phyloP scores from a whole-genome alignment of 1,139 yeast species.

The Kodamaea derodonti region DNA sequence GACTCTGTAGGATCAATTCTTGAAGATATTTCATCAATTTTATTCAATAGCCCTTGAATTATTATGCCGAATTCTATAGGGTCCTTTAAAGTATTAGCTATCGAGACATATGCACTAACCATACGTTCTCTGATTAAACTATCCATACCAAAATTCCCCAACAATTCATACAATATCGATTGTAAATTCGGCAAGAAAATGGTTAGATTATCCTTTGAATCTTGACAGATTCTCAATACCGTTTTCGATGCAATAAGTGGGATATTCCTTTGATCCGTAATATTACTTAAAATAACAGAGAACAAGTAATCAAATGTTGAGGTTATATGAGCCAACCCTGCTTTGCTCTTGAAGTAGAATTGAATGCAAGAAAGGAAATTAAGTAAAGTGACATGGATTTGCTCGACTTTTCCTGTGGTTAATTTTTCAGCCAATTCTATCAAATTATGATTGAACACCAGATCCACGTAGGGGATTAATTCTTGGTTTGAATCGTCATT shows the following conservation, averaged over 20 bases:
- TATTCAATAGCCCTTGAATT: constrained; percentile 18
- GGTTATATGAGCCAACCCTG: constrained; percentile 39
- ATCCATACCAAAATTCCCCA: constrained; percentile 43
- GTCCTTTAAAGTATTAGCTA: constrained; percentile 49
- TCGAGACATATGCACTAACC: constrained; percentile 57
- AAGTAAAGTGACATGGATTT: constrained; percentile 35
- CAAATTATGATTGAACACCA: constrained; percentile 23
- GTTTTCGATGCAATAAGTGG: constrained; percentile 53
- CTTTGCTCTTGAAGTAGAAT: constrained; percentile 45
- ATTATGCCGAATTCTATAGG: constrained; percentile 31
- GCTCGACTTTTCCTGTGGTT: constrained; percentile 2
- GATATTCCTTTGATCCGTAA: constrained; percentile 14
- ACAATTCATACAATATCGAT: constrained; percentile 47
- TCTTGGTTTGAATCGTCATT: constrained; percentile 28
- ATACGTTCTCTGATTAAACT: constrained; percentile 57
- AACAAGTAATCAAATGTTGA: constrained; percentile 48
- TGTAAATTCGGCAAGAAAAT: constrained; percentile 52
- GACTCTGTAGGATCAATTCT: constrained; percentile 5
- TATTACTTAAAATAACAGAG: constrained; percentile 25
- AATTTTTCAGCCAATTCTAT: constrained; percentile 18
- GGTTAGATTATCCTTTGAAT: constrained; percentile 47
- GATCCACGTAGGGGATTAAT: constrained; percentile 25
- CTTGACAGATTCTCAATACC: constrained; percentile 57
- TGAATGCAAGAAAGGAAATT: constrained; percentile 51
- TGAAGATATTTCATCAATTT: constrained; percentile 18